Percentiles rank a stretch among this genome's conserved stretches.
Conservation (phyloP, 208 protist species). For the Trypanosoma lewisi region DNA sequence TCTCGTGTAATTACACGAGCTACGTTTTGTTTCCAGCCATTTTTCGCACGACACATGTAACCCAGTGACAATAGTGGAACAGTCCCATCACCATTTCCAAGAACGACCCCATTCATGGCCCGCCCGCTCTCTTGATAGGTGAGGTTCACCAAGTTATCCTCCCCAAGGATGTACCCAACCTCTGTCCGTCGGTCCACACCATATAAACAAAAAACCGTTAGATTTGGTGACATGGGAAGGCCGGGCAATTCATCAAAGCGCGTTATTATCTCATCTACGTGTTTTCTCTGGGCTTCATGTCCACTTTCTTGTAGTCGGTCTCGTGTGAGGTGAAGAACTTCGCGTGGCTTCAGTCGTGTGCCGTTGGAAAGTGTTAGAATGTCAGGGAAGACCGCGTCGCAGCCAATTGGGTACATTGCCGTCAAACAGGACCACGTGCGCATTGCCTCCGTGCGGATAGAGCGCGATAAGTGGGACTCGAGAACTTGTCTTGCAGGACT, state of each 20-base stretch:
- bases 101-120: slow-evolving; percentile 62
- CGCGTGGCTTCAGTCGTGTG: slow-evolving; percentile 33
- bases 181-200: slow-evolving; percentile 82
- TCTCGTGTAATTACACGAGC: slow-evolving; percentile 85
- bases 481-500: slow-evolving; percentile 52
- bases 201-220: slow-evolving; percentile 89
- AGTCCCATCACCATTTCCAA: slow-evolving; percentile 86
- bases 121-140: slow-evolving; percentile 25
- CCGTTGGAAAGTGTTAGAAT: slow-evolving; percentile 55
- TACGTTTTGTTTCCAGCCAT: slow-evolving; percentile 81
- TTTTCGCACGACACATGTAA: slow-evolving; percentile 88
- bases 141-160: slow-evolving; percentile 16
- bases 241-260: slow-evolving; percentile 42
- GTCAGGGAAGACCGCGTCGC: slow-evolving; percentile 47
- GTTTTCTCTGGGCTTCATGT: slow-evolving; percentile 43
- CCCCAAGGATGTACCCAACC: slow-evolving; percentile 54
- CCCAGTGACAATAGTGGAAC: slow-evolving; percentile 86
- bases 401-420: slow-evolving; percentile 69
- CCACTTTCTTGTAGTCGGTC: slow-evolving; percentile 41
- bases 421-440: slow-evolving; percentile 73
- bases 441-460: slow-evolving; percentile 56
- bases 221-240: slow-evolving; percentile 81
- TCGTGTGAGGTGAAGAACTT: slow-evolving; percentile 24
- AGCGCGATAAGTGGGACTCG: slow-evolving; percentile 74
- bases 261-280: slow-evolving; percentile 29